These are phyloP conservation scores for Kandelia obovata DNA, from an alignment of 345 rosid genomes.

Conservation along the genomic window DNA sequence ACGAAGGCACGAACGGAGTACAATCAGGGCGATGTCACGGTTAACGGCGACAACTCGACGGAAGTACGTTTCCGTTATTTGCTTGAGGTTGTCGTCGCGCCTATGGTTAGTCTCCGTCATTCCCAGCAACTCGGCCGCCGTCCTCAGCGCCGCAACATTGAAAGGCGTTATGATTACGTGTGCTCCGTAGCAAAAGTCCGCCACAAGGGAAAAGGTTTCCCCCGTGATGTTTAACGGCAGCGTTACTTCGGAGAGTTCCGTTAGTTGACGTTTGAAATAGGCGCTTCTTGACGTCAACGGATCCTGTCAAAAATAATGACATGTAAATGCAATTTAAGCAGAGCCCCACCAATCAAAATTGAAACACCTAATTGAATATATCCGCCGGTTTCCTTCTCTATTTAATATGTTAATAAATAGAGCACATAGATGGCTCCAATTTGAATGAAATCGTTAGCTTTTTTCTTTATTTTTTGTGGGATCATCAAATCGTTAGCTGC, in stretches of 20 bases:
- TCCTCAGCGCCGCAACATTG: slow-evolving; percentile 55
- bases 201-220: slow-evolving; percentile 56
- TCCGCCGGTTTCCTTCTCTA: neutral
- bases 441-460: too few species aligned
- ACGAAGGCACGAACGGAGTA: slow-evolving; percentile 55
- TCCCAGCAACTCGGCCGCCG: slow-evolving; percentile 67
- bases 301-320: slow-evolving; percentile 39
- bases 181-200: slow-evolving; percentile 61
- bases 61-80: slow-evolving; percentile 65
- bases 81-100: slow-evolving; percentile 40
- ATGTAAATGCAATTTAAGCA: neutral
- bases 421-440: too few species aligned
- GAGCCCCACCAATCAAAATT: neutral
- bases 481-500: too few species aligned
- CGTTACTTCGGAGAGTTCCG: slow-evolving; percentile 47
- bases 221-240: slow-evolving; percentile 75
- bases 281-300: slow-evolving; percentile 55
- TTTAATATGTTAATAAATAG: neutral
- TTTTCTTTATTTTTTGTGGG: too few species aligned
- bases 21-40: slow-evolving; percentile 39
- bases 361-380: neutral
- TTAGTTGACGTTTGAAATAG: slow-evolving; percentile 66
- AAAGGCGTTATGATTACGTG: slow-evolving; percentile 59
- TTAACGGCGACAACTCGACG: slow-evolving; percentile 38
- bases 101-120: slow-evolving; percentile 40